These are phyloP conservation scores for Oropetium thomaeum DNA, from an alignment of 176 grass and related monocot species.

Conservation along the genomic window DNA sequence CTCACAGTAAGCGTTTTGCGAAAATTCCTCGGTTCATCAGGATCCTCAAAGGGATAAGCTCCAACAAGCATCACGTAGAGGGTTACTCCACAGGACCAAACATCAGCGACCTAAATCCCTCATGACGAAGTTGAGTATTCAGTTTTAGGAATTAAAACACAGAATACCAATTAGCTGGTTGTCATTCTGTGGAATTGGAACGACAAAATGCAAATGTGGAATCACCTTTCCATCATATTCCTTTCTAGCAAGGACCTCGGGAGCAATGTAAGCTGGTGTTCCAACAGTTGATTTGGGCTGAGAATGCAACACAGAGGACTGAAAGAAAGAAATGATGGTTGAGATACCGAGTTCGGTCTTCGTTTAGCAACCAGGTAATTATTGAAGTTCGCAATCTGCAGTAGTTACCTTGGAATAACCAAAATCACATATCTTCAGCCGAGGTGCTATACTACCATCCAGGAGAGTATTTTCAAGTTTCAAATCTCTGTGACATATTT, in stretches of 20 bases:
- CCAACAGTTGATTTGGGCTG: slow-evolving; percentile 97
- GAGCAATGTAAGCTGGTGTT: slow-evolving; percentile 94
- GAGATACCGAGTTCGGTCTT: neutral
- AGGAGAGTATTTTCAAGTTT: slow-evolving; percentile 98
- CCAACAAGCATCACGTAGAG: slow-evolving; percentile 98
- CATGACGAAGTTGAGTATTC: neutral
- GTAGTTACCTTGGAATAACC: slow-evolving; percentile 88
- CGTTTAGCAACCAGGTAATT: slow-evolving; percentile 9
- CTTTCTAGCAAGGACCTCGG: slow-evolving; percentile 79
- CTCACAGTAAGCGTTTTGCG: slow-evolving; percentile 88
- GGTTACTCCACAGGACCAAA: slow-evolving; percentile 98
- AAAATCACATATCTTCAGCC: slow-evolving; percentile 99
- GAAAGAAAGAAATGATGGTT: slow-evolving; percentile 21
- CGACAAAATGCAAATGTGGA: neutral
- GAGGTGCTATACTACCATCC: slow-evolving; percentile 82
- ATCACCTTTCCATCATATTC: slow-evolving; percentile 93
- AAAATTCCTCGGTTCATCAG: slow-evolving; percentile 88
- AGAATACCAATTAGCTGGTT: neutral
- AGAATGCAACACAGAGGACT: slow-evolving; percentile 91
- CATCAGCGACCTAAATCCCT: slow-evolving; percentile 79
- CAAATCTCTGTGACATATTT: slow-evolving; percentile 97
- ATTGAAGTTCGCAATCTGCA: neutral
- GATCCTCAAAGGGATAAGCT: slow-evolving; percentile 91
- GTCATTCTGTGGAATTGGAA: neutral
- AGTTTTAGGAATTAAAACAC: neutral